Evolutionary conservation across 495 filamentous ascomycete genomes (phyloP).

Genomic region (Beverwykella pulmonaria): DNA sequence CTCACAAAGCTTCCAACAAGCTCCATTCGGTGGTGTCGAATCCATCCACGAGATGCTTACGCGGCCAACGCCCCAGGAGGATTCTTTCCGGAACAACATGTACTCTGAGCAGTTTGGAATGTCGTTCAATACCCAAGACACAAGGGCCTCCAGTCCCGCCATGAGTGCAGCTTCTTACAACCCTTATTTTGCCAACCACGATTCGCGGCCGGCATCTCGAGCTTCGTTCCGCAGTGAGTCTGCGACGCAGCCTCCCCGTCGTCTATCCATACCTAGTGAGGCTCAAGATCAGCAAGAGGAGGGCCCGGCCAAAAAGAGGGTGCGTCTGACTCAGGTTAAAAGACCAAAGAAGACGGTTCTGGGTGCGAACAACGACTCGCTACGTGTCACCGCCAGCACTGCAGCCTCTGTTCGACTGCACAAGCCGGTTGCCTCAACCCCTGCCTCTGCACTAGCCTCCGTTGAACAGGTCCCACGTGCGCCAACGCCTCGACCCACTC

Average conservation of each 20-base stretch:
- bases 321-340: conserved; percentile 69
- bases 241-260: conserved; percentile 1
- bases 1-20: not conserved
- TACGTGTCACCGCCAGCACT: conserved; percentile 86
- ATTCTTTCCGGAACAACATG: not conserved
- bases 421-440: conserved; percentile 68
- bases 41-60: conserved; percentile 39
- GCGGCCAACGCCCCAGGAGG: conserved; percentile 3
- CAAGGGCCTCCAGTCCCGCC: conserved; percentile 49
- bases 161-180: conserved; percentile 44
- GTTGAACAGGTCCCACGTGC: conserved; percentile 77
- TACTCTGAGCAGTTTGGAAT: conserved; percentile 8
- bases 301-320: conserved; percentile 64
- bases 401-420: conserved; percentile 85
- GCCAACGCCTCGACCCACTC: conserved; percentile 65
- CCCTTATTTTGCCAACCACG: conserved; percentile 18
- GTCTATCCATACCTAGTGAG: not conserved
- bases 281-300: conserved; percentile 37
- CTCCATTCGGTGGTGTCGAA: conserved; percentile 25
- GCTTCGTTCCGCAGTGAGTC: conserved; percentile 41
- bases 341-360: conserved; percentile 69
- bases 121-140: conserved; percentile 40
- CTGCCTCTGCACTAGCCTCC: conserved; percentile 53
- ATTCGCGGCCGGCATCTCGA: conserved; percentile 53
- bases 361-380: conserved; percentile 70